A percentile compares a stretch with the other conserved stretches of the same genome.
phyloP scores from a whole-genome alignment of 1,139 yeast species.

The Scheffersomyces titani region DNA sequence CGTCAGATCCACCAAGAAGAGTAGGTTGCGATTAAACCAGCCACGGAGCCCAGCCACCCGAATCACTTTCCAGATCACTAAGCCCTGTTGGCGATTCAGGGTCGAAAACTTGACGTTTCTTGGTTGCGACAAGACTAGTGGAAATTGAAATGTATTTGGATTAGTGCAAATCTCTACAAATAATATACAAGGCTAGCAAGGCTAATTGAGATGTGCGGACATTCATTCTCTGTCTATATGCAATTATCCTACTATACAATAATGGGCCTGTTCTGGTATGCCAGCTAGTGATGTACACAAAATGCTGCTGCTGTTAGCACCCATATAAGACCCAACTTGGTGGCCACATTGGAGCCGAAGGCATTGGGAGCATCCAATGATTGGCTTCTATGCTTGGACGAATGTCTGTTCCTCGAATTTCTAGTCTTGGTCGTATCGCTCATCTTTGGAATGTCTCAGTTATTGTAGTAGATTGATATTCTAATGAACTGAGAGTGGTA shows the following conservation, averaged over 20 bases:
- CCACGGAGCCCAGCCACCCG: not conserved
- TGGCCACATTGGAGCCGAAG: not conserved
- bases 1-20: not conserved
- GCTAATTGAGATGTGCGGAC: not conserved
- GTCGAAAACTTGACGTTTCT: not conserved
- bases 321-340: not conserved
- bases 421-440: not conserved
- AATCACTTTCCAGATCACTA: not conserved
- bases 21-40: not conserved
- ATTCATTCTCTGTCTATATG: not conserved
- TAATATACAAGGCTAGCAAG: not conserved
- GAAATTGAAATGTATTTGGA: not conserved
- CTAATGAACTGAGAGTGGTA: not conserved
- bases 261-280: not conserved
- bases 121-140: too few species aligned
- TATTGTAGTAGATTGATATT: not conserved
- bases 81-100: not conserved
- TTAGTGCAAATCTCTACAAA: not conserved
- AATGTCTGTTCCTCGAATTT: not conserved
- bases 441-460: not conserved
- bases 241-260: not conserved
- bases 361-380: not conserved
- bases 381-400: not conserved
- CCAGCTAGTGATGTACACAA: not conserved
- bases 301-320: not conserved